A percentile compares a stretch with the other conserved stretches of the same genome.
These are phyloP conservation scores for Pseudocercospora musae DNA, from an alignment of 2,329 filamentous ascomycete genomes.

Conservation along the genomic window DNA sequence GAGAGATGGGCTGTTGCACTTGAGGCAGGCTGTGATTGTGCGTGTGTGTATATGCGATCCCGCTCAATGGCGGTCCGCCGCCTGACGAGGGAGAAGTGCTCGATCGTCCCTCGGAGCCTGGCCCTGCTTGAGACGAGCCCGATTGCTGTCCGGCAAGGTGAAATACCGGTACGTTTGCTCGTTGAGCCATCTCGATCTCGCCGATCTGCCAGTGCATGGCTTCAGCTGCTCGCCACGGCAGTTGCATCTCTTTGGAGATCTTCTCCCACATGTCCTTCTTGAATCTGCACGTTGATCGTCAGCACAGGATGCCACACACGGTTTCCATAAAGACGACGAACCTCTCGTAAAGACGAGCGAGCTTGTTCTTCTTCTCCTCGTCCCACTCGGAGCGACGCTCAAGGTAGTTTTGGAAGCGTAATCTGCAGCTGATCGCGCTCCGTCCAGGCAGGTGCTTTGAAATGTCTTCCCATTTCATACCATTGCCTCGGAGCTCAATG, in stretches of 20 bases:
- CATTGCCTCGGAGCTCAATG: constrained; percentile 81
- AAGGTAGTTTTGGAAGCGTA: constrained; percentile 96
- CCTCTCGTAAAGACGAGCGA: constrained; percentile 93
- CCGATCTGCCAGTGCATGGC: constrained; percentile 98
- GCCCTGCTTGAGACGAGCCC: constrained; percentile 18
- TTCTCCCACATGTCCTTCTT: constrained; percentile 98
- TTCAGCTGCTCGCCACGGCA: constrained; percentile 93
- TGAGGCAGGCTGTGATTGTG: constrained; percentile 36
- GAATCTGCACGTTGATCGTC: constrained; percentile 61
- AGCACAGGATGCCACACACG: neutral
- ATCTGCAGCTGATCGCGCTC: constrained; percentile 87
- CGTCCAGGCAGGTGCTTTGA: constrained; percentile 85
- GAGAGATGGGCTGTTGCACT: constrained; percentile 25
- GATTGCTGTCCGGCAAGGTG: constrained; percentile 44
- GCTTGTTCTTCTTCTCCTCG: constrained; percentile 95
- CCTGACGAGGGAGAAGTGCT: constrained; percentile 30
- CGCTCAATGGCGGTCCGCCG: constrained; percentile 8
- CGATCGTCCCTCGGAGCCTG: constrained; percentile 20
- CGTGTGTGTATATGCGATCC: constrained; percentile 28
- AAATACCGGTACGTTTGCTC: constrained; percentile 86
- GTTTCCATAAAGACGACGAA: constrained; percentile 46
- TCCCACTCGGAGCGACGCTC: constrained; percentile 93
- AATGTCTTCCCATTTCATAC: constrained; percentile 99
- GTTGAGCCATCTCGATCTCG: constrained; percentile 87
- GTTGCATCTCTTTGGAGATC: constrained; percentile 88